phyloP scores from a whole-genome alignment of 2,329 filamentous ascomycete species.

The Exophiala sp. region DNA sequence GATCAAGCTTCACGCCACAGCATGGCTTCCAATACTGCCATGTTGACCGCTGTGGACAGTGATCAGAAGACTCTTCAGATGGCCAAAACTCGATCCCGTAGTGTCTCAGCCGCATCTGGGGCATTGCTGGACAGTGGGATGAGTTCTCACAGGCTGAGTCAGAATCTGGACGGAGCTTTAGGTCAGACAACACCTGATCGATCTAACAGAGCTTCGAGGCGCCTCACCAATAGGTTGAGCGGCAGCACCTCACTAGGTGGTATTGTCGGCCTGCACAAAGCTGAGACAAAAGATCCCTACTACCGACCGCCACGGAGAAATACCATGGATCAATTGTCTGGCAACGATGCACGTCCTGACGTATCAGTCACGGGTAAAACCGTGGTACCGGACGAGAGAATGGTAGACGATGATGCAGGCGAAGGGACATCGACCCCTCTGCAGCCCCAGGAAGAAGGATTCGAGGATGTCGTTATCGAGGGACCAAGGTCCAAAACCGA shows the following conservation, averaged over 20 bases:
- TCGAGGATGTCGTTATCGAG: constrained; percentile 38
- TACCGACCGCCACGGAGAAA: constrained; percentile 78
- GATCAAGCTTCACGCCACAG: constrained; percentile 65
- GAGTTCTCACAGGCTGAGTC: constrained; percentile 52
- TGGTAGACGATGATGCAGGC: constrained; percentile 43
- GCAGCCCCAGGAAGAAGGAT: constrained; percentile 35
- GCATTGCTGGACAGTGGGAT: constrained; percentile 53
- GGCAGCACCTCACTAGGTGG: constrained; percentile 42
- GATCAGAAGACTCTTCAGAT: constrained; percentile 59
- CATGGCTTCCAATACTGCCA: constrained; percentile 76
- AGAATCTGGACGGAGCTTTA: constrained; percentile 41
- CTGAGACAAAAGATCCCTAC: constrained; percentile 69
- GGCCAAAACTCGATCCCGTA: constrained; percentile 53
- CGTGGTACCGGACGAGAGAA: constrained; percentile 37
- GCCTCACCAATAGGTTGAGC: constrained; percentile 49
- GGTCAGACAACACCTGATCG: constrained; percentile 66
- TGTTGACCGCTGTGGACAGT: constrained; percentile 60
- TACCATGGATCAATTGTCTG: constrained; percentile 52
- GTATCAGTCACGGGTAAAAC: constrained; percentile 44
- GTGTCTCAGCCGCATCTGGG: constrained; percentile 60
- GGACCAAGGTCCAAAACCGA: constrained; percentile 59
- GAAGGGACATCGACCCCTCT: constrained; percentile 31
- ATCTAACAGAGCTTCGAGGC: constrained; percentile 68
- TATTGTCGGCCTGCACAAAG: constrained; percentile 44
- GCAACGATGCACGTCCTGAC: constrained; percentile 38